Base-by-base conservation (phyloP, 2,329 filamentous ascomycete species). In the Diaporthe sp. region DNA sequence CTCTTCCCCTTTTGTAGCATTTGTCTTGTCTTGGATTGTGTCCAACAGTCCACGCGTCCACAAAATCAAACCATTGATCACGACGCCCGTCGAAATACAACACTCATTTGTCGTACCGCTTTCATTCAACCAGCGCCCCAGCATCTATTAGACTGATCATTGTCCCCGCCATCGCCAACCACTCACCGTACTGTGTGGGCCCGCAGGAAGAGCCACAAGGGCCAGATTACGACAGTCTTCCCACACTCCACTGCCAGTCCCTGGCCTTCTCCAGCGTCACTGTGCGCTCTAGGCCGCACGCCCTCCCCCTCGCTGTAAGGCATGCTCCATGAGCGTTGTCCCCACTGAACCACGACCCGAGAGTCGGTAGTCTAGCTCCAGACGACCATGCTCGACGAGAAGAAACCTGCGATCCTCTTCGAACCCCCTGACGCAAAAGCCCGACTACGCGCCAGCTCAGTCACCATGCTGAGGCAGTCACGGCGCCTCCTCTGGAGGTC, bases 401-500 rank as follows among this genome's bases (percentile, higher is more conserved):
- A 74, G 68, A 76, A 55, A 42, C 38, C 61, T 38, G 30, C 72
- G 38, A 57, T 64, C 69, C 45, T 54, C 60, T 66, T 74, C 60
- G 47, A 72, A 60, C 75, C 75, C 35, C 72, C 72, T 42, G 45
- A 66, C 68, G 55, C 69, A 28, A 42, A 74, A 74, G 60, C 60
- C 52, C 71, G 75, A 50, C 45, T 76, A 38, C 75, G 75, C 55
- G 72, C 75, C 55, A 73, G 68, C 54, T 76, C 75, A 35, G 69
- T 77, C 76, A 80, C 77, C 71, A 83, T 83, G 81, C 71, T 78
- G 55, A 77, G 77, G 69, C 77, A 78, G 19, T 76, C 75, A 38
- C 72, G 75, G 17, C 75, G 75, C 72, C 75, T 76, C 75, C 75
- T 76, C 55, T 76, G 75, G 75, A 76, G 86, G 74, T 84, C 86